A percentile compares a stretch with the other conserved stretches of the same genome.
Conservation (phyloP, 352 stramenopile genomes). For the Globisporangium carolinianum region DNA sequence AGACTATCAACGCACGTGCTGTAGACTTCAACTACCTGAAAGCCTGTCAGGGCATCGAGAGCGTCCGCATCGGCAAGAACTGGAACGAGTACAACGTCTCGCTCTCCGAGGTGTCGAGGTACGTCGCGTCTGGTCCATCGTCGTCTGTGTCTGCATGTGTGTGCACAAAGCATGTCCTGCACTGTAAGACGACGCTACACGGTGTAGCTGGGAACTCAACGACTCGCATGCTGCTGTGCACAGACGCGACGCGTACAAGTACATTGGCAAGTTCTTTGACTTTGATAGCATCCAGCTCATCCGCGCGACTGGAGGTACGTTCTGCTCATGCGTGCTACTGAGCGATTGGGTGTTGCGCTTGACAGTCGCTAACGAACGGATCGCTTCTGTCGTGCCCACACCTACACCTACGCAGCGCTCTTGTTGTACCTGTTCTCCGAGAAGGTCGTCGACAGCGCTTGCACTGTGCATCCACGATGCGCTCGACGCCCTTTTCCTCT, state of each 20-base stretch:
- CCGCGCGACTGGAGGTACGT: conserved; percentile 61
- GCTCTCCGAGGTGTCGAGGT: conserved; percentile 20
- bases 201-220: no score
- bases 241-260: conserved; percentile 58
- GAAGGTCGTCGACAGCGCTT: conserved; percentile 31
- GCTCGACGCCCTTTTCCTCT: background rate
- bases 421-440: conserved; percentile 55
- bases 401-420: conserved; percentile 29
- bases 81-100: conserved; percentile 20
- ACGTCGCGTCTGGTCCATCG: background rate
- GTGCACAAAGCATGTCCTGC: no score
- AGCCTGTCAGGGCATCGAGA: conserved; percentile 62
- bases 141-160: no score
- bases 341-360: background rate
- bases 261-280: conserved; percentile 70
- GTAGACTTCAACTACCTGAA: conserved; percentile 77
- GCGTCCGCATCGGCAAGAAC: conserved; percentile 44
- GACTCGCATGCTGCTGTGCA: background rate
- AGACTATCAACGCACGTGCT: no score
- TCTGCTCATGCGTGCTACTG: background rate
- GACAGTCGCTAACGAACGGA: conserved; percentile 4
- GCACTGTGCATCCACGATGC: background rate
- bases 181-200: no score
- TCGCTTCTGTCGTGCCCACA: background rate
- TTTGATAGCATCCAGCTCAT: conserved; percentile 75